These are phyloP conservation scores for Cytospora mali DNA, from an alignment of 2,329 filamentous ascomycete species.

Conservation along the genomic window DNA sequence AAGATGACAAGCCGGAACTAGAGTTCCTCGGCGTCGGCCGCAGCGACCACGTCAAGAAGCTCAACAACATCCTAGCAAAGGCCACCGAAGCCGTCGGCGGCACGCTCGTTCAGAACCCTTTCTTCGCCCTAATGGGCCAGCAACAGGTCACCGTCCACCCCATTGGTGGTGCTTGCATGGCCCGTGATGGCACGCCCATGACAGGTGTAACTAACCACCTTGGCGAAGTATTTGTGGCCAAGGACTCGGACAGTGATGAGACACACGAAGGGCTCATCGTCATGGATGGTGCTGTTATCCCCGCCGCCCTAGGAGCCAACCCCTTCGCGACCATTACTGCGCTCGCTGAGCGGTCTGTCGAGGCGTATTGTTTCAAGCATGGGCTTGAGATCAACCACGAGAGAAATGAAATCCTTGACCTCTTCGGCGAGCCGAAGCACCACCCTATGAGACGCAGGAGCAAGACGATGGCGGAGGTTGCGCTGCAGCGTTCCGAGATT, in stretches of 20 bases:
- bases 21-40: slow-evolving; percentile 62
- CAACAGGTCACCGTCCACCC: slow-evolving; percentile 68
- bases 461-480: slow-evolving; percentile 25
- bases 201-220: slow-evolving; percentile 64
- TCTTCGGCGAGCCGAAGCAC: slow-evolving; percentile 56
- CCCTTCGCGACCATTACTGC: slow-evolving; percentile 71
- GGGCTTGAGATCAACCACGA: slow-evolving; percentile 49
- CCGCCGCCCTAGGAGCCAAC: slow-evolving; percentile 63
- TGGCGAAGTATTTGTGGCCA: slow-evolving; percentile 62
- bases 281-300: slow-evolving; percentile 63
- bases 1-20: slow-evolving; percentile 61
- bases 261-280: slow-evolving; percentile 62
- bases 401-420: slow-evolving; percentile 52
- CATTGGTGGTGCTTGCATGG: slow-evolving; percentile 67
- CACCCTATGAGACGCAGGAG: slow-evolving; percentile 18
- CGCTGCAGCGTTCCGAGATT: slow-evolving; percentile 31
- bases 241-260: slow-evolving; percentile 39
- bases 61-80: slow-evolving; percentile 55
- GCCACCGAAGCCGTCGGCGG: slow-evolving; percentile 62
- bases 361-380: slow-evolving; percentile 47
- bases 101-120: slow-evolving; percentile 61
- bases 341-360: slow-evolving; percentile 65
- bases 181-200: slow-evolving; percentile 56
- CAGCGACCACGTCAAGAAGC: slow-evolving; percentile 54
- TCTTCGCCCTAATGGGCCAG: slow-evolving; percentile 56